phyloP scores from a whole-genome alignment of 1,284 basidiomycete species.

The Microbotryomycetes sp. region DNA sequence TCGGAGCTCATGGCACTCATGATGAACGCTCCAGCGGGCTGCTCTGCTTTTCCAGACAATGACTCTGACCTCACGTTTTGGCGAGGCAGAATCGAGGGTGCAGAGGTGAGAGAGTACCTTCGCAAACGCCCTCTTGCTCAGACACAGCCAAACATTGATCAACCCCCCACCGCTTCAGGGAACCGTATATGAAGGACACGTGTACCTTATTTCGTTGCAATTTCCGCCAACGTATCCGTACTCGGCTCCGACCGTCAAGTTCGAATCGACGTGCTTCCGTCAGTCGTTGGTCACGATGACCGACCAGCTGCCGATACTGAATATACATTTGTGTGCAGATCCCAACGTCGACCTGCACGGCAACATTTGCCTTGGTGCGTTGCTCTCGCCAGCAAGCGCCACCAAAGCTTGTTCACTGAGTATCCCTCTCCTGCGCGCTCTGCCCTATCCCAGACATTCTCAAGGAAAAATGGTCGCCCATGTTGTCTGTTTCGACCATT shows the following conservation, averaged over 20 bases:
- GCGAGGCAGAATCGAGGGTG: slow-evolving; percentile 23
- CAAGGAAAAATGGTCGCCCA: slow-evolving; percentile 82
- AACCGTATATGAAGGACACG: slow-evolving; percentile 55
- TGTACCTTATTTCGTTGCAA: slow-evolving; percentile 67
- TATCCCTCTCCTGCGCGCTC: background rate
- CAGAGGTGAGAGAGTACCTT: slow-evolving; percentile 13
- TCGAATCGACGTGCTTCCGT: slow-evolving; percentile 57
- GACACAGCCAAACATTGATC: no score
- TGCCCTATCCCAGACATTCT: slow-evolving; percentile 23
- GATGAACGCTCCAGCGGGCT: slow-evolving; percentile 26
- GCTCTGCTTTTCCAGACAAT: slow-evolving; percentile 27
- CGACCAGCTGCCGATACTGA: background rate
- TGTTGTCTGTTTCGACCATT: slow-evolving; percentile 80
- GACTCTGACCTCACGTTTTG: slow-evolving; percentile 29
- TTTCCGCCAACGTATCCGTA: slow-evolving; percentile 81
- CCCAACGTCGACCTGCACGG: slow-evolving; percentile 69
- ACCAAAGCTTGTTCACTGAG: background rate
- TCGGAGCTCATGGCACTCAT: slow-evolving; percentile 32
- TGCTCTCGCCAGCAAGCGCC: background rate
- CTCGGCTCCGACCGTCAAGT: slow-evolving; percentile 62
- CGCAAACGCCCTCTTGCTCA: no score
- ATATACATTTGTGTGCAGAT: slow-evolving; percentile 8
- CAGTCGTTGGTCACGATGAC: background rate
- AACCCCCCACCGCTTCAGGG: slow-evolving; percentile 2
- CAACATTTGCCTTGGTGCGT: slow-evolving; percentile 68